A percentile compares a stretch with the other conserved stretches of the same genome.
Evolutionary conservation across 768 basidiomycete genomes (phyloP).

Genomic region (Pleurotus platypus): DNA sequence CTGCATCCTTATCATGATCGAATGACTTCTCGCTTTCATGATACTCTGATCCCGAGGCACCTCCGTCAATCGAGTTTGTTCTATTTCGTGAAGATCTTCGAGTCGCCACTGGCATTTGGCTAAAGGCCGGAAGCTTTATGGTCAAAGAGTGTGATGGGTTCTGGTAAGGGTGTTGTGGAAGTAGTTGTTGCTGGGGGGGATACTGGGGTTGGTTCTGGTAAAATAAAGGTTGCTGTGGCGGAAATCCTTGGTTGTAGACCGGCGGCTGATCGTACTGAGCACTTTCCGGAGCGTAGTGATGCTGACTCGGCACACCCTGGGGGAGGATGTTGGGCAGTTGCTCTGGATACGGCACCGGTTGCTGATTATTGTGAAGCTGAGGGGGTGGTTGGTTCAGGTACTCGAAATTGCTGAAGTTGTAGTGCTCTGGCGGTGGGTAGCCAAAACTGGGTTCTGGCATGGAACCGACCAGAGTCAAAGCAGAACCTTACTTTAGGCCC

Average conservation of each 20-base stretch:
- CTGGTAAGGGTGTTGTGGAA: background rate
- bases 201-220: background rate
- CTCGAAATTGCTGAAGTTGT: background rate
- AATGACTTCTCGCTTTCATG: slow-evolving; percentile 44
- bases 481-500: background rate
- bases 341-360: background rate
- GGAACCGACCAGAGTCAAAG: slow-evolving; percentile 2
- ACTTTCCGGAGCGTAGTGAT: background rate
- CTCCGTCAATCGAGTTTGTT: slow-evolving; percentile 26
- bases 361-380: background rate
- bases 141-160: slow-evolving; percentile 12
- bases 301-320: background rate
- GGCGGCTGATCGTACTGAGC: background rate
- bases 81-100: slow-evolving; percentile 32
- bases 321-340: background rate
- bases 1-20: slow-evolving; percentile 24
- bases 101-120: slow-evolving; percentile 17
- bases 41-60: slow-evolving; percentile 47
- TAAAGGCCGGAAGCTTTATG: slow-evolving; percentile 25
- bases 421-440: slow-evolving; percentile 1
- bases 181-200: slow-evolving; percentile 7
- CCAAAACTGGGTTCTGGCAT: slow-evolving; percentile 8
- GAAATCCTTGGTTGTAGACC: background rate
- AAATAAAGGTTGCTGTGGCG: background rate
- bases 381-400: background rate